Evolutionary conservation across 148 eudicot species (phyloP), one percentile per base, ranked within the genome.

Genomic region (Tetragonia tetragonoides): DNA sequence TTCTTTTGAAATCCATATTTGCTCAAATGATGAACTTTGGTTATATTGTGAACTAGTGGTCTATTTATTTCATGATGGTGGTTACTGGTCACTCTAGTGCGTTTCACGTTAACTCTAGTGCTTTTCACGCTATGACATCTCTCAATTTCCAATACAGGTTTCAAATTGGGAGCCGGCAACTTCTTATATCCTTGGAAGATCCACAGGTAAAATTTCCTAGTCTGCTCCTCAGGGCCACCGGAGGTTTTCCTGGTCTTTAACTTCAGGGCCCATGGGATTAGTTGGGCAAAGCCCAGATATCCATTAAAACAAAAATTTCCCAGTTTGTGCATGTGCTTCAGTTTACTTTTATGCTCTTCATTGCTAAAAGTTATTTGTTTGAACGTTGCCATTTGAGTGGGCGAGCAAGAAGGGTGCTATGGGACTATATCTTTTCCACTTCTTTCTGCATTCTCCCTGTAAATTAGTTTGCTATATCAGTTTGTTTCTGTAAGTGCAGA

Each of bases 141-240:
- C 16, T 68, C 51, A 69, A 62, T 18, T 57, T 67, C 23, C 75
- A 82, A 61, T 80, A 41, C 86, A 93, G 99, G 87, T 93, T 91
- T 78, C 76, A 78, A 42, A 77, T 72, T 70, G 83, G 87, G 67
- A 93, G 93, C 70, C 81, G 87, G 56, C 82, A 87, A 66, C 86
- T 83, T 78, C 88, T 91, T 64, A 85, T 95, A 47, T 81, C 95
- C 76, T 90, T 95, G 64, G 88, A 93, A 86, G 99, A 95, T 73
- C 99, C 99, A 71, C 99, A 95, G 97, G 99, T 93, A 59, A 82
- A 56, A 49, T 20, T 83, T 38, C 10, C 9, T 44, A 39, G 40
- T 57, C 34, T 28, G 34, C 1, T 28, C 34, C 34, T 28, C 34
- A 28, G 34, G 34, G 34, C 34, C 34, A 28, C 34, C 0, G 34